Base-by-base conservation (phyloP, 169 alveolate species). In the Plasmodium falciparum region DNA sequence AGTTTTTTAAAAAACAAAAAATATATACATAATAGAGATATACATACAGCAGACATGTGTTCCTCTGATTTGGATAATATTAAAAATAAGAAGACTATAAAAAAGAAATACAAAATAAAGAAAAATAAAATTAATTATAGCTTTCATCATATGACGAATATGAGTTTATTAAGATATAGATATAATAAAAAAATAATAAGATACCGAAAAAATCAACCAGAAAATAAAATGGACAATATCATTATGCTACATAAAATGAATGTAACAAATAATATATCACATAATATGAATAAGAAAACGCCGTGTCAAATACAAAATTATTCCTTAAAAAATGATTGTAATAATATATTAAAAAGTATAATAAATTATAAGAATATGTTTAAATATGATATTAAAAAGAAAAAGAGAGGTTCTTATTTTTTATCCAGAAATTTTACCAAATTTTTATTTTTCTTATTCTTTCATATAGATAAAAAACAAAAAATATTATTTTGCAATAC, bases 371-470 rank as follows among this genome's bases (percentile, higher is more conserved):
- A 39, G 47, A 39, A 39, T 39, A 39, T 2, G 47, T 39, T 39
- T 39, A 39, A 33, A 33, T 33, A 33, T 33, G 0, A 39, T 39
- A 39, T 39, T 39, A 39, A 20, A 9, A 73, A 73, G 17, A 33
- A 45, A 26, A 49, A 39, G 49, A 54, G 39, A n/a, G n/a, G 2
- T 17, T n/a, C 47, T 15, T 39, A 39, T 39, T 75, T 62, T 52
- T 43, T 26, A 0, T 26, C 78, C 6, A 7, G 49, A 11, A 76
- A 76, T 65, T 50, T 76, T 17, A 50, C 56, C 26, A 76, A 76
- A 12, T 49, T 76, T 13, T 24, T 76, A 45, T 65, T 65, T 2
- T 76, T 7, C 66, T 65, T 58, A 52, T 76, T 76, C 43, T 63
- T 76, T 50, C 12, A 20, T 0, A 17, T 76, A 9, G 70, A 76